Conservation (phyloP, 192 early-diverging fungal genomes). For the Podila verticillata region DNA sequence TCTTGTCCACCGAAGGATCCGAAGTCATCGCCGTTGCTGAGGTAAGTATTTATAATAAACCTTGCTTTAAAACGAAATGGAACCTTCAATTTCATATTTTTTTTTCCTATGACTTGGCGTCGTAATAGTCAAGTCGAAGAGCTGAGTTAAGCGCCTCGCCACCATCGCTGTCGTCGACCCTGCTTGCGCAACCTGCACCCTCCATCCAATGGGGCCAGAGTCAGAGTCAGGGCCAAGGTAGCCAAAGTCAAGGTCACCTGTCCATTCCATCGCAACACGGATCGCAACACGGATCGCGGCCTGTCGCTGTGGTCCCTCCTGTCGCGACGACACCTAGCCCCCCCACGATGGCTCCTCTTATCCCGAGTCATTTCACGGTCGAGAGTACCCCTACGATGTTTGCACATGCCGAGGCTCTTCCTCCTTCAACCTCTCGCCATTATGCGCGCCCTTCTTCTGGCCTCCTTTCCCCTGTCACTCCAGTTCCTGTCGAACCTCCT, state of each 20-base stretch:
- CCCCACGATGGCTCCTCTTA: no score
- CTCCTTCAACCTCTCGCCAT: no score
- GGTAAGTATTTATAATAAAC: no score
- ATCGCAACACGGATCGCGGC: conserved; percentile 3
- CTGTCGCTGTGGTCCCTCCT: neutral
- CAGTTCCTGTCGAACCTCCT: no score
- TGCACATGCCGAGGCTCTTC: no score
- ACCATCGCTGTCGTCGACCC: neutral
- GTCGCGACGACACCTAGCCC: neutral
- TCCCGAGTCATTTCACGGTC: no score
- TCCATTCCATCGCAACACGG: neutral
- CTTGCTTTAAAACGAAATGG: neutral
- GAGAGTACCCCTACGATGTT: no score
- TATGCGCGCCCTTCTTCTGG: no score
- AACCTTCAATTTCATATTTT: neutral
- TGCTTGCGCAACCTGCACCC: neutral
- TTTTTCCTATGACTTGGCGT: neutral
- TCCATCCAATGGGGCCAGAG: neutral
- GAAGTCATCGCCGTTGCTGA: neutral
- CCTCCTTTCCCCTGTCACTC: no score
- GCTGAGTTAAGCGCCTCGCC: neutral
- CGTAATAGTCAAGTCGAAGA: neutral
- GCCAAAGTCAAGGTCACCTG: neutral
- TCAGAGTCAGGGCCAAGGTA: neutral
- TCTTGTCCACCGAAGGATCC: neutral